Percentiles rank a stretch among this genome's conserved stretches.
phyloP scores from a whole-genome alignment of 2,329 filamentous ascomycete species.

The Fusarium globosum region DNA sequence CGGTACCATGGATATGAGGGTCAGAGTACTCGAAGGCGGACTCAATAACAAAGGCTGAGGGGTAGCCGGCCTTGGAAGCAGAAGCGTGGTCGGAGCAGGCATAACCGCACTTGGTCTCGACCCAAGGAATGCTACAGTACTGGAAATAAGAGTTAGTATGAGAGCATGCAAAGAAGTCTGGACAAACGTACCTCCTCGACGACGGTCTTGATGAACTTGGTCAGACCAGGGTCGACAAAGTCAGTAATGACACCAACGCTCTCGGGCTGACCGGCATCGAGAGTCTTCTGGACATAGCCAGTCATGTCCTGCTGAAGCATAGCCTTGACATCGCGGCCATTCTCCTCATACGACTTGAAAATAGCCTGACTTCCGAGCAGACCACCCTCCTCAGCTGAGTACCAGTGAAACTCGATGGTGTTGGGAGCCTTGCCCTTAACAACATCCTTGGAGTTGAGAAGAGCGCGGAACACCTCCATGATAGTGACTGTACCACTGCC shows the following conservation, averaged over 20 bases:
- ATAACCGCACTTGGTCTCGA: conserved; percentile 90
- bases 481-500: conserved; percentile 95
- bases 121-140: conserved; percentile 90
- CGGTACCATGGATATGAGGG: conserved; percentile 75
- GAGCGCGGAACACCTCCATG: conserved; percentile 85
- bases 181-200: conserved; percentile 65
- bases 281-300: conserved; percentile 83
- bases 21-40: conserved; percentile 74
- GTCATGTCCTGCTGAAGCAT: conserved; percentile 99
- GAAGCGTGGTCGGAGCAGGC: conserved; percentile 82
- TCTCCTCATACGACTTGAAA: conserved; percentile 82
- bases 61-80: conserved; percentile 79
- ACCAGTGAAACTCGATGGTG: conserved; percentile 97
- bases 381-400: conserved; percentile 89
- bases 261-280: conserved; percentile 85
- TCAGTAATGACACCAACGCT: conserved; percentile 93
- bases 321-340: conserved; percentile 82
- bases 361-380: conserved; percentile 90
- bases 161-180: not conserved
- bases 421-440: conserved; percentile 78
- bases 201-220: conserved; percentile 89
- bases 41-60: conserved; percentile 81
- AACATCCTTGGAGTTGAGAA: conserved; percentile 79
- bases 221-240: conserved; percentile 85
- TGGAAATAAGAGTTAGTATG: conserved; percentile 44